phyloP scores from a whole-genome alignment of 345 rosid genomes.

The Psidium friedrichsthalianum region DNA sequence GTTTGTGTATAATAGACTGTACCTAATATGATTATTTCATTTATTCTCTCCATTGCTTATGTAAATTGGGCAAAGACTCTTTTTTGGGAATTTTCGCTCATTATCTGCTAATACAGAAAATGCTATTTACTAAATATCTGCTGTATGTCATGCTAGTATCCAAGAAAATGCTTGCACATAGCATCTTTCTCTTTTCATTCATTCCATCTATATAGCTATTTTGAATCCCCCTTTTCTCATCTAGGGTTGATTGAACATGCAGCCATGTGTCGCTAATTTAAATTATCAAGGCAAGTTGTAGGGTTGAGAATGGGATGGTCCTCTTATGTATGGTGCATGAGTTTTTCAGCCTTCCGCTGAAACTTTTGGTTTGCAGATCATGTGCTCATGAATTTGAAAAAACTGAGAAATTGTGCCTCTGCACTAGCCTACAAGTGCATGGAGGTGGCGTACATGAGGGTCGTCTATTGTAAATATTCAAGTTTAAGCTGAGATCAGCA shows the following conservation, averaged over 20 bases:
- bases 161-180: neutral
- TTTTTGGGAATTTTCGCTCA: neutral
- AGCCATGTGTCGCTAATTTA: neutral
- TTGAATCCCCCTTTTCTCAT: neutral
- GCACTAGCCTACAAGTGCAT: constrained; percentile 79
- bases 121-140: neutral
- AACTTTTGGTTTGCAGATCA: constrained; percentile 29
- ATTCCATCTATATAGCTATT: neutral
- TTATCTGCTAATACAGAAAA: neutral
- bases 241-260: neutral
- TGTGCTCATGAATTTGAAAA: constrained; percentile 66
- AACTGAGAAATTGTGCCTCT: constrained; percentile 54
- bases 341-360: constrained; percentile 1
- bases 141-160: neutral
- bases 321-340: neutral
- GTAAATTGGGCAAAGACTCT: neutral
- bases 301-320: neutral
- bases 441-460: constrained; percentile 70
- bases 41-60: neutral
- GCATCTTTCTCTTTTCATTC: neutral
- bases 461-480: constrained; percentile 37
- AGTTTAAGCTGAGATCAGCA: constrained; percentile 30
- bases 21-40: neutral
- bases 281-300: neutral
- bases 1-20: neutral